Evolutionary conservation across 306 rosid genomes (phyloP), one percentile per base, ranked within the genome.

Genomic region (Rosa persica): DNA sequence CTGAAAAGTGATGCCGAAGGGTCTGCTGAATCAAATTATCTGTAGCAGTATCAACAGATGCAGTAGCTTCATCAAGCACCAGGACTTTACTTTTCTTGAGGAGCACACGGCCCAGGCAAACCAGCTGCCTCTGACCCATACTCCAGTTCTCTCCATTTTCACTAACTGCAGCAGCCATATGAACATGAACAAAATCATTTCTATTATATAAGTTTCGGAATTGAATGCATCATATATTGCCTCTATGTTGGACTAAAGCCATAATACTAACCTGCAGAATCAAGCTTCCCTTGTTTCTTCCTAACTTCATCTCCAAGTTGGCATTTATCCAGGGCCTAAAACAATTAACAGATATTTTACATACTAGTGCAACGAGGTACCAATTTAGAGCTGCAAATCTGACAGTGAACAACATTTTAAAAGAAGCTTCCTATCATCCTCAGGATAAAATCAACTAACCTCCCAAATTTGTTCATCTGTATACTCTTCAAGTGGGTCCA

Each of bases 111-210:
- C 98, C 96, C 23, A 90, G 92, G 90, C 97, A 92, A 16, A 94
- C 97, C 76, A 92, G 83, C 61, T 94, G 94, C 88, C 96, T 92
- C 89, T 92, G 97, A 67, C 96, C 98, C 96, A 94, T 88, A 76
- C 98, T 92, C 98, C 98, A 94, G 60, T 94, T 94, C 79, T 94
- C 97, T 81, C 96, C 97, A 51, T 89, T 94, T 87, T 94, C 96
- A 3, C 49, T 77, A 55, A 92, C 97, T 94, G 74, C 75, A 88
- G 2, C 43, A 81, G 27, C 83, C 57, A 68, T 38, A 64, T 51
- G 11, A 19, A 72, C 52, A 73, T 68, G 61, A 79, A 78, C 74
- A 81, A 67, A 25, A 58, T 5, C 67, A 17, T 49, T 74, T 43
- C 52, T 48, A 22, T 47, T 64, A 48, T 69, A 5, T 4, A 82